phyloP scores from a whole-genome alignment of 257 asterid species.

The Eucommia ulmoides region DNA sequence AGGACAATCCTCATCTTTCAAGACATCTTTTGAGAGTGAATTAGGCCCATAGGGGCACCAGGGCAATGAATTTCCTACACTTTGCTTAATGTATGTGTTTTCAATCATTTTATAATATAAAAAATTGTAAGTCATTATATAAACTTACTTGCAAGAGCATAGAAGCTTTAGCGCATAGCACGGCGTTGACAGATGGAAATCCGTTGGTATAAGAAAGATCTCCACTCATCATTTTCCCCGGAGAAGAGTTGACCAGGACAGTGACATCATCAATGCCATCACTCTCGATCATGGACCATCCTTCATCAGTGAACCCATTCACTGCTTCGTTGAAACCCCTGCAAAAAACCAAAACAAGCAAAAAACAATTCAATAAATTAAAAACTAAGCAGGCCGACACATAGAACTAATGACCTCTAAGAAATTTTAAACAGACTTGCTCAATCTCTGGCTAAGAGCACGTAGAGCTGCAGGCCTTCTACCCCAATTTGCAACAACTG shows the following conservation, averaged over 20 bases:
- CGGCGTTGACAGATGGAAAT: slow-evolving; percentile 61
- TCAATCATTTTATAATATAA: too few relatives aligned
- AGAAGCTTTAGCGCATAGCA: slow-evolving; percentile 90
- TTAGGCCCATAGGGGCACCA: too few relatives aligned
- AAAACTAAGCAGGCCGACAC: neutral
- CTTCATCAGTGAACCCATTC: slow-evolving; percentile 87
- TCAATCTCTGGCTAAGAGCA: slow-evolving; percentile 87
- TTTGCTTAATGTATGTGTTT: too few relatives aligned
- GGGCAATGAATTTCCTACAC: too few relatives aligned
- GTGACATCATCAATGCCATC: slow-evolving; percentile 95
- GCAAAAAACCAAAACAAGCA: slow-evolving; percentile 7
- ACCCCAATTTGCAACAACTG: slow-evolving; percentile 78
- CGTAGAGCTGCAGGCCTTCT: slow-evolving; percentile 93
- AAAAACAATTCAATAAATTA: neutral
- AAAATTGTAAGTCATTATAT: too few relatives aligned
- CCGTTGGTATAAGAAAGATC: slow-evolving; percentile 55
- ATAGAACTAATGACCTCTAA: too few relatives aligned
- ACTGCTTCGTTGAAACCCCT: slow-evolving; percentile 98
- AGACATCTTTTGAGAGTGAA: too few relatives aligned
- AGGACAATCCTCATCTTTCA: too few relatives aligned
- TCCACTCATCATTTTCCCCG: slow-evolving; percentile 66
- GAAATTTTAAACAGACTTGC: slow-evolving; percentile 66
- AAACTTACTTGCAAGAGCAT: slow-evolving; percentile 75
- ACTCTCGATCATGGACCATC: slow-evolving; percentile 80
- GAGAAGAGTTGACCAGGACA: slow-evolving; percentile 74